These are phyloP conservation scores for Boletellus ananas DNA, from an alignment of 768 basidiomycete species.

Conservation along the genomic window DNA sequence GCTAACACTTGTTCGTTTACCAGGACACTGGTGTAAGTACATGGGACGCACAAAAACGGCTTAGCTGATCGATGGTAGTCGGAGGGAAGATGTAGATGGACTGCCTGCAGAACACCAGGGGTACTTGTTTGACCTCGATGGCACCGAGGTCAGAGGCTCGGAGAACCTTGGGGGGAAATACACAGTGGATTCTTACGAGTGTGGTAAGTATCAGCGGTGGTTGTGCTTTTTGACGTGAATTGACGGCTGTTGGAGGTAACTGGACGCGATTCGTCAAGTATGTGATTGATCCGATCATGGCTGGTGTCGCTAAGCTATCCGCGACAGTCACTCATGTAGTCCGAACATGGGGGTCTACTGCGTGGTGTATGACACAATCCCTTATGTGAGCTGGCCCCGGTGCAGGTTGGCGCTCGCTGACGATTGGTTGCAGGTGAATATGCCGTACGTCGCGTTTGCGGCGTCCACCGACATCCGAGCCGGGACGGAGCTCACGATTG, in stretches of 20 bases:
- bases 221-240: background rate
- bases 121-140: conserved; percentile 65
- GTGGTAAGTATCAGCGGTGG: conserved; percentile 38
- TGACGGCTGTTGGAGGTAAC: conserved; percentile 46
- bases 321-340: conserved; percentile 60
- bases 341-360: conserved; percentile 57
- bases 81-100: conserved; percentile 39
- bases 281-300: conserved; percentile 13
- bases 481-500: conserved; percentile 56
- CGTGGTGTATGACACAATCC: conserved; percentile 60
- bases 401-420: background rate
- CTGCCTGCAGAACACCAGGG: conserved; percentile 36
- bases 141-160: conserved; percentile 41
- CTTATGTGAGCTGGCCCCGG: conserved; percentile 38
- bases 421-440: conserved; percentile 41
- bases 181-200: conserved; percentile 52
- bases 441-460: conserved; percentile 61
- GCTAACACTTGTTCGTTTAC: conserved; percentile 4
- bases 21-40: conserved; percentile 46
- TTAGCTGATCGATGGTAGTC: conserved; percentile 28
- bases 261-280: conserved; percentile 78
- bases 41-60: background rate
- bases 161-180: conserved; percentile 36
- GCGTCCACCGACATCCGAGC: conserved; percentile 46
- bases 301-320: conserved; percentile 2